Evolutionary conservation across 1,284 basidiomycete species (phyloP), one percentile per base, ranked within the genome.

Genomic region (Ustilago lituana): DNA sequence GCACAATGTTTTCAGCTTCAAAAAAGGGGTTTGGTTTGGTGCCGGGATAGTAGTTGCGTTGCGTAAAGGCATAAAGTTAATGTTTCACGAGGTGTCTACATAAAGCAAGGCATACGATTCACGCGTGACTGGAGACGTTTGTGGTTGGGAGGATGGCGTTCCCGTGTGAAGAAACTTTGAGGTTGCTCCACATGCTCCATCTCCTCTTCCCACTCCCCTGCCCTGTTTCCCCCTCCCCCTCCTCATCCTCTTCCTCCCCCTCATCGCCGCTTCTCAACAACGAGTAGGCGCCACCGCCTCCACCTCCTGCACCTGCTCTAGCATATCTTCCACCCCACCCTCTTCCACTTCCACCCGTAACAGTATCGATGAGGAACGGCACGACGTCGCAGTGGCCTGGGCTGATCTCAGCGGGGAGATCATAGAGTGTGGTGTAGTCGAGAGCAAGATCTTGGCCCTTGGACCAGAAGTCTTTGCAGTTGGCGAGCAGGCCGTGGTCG

Each of bases 401-500:
- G 8, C 36, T 40, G 29, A 69, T 45, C 14, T 56, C 62, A 2
- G 52, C 44, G 3, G 80, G 79, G 0, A 98, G 87, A 79, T 96
- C 94, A 82, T 94, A 97, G 79, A 98, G 81, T 65, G 87, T 85
- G 40, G 90, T 89, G 83, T 98, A 99, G 82, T 95, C 90, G 23
- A 98, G 89, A 1, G 91, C 92, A 5, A 96, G 84, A 82, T 92
- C 90, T 59, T 86, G 85, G 19, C 93, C 93, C 48, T 87, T 87
- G 40, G 89, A 89, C 95, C 95, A 98, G 82, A 99, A 98, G 84
- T 98, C 95, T 39, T 65, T 52, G 83, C 96, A 98, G 83, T 99
- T 99, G 73, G 87, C 86, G 14, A 89, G 81, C 12, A 91, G 46
- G 2, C 95, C 95, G 22, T 91, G 78, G 83, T 97, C 92, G 83